Conservation (phyloP, 106 monocot genomes). For the Dendrobium huoshanense region DNA sequence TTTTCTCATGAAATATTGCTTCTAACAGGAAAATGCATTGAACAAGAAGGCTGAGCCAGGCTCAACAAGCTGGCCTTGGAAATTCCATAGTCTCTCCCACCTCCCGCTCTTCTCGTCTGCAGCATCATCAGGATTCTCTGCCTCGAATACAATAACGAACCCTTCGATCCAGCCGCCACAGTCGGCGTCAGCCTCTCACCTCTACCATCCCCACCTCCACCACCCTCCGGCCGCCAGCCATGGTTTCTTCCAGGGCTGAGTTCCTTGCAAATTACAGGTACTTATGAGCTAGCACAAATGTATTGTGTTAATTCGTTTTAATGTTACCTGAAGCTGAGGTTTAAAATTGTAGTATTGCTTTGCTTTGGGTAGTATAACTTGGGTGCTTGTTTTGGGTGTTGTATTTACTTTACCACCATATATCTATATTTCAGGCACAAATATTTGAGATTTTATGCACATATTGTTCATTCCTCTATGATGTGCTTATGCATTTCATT, state of each 20-base stretch:
- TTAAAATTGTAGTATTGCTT: background rate
- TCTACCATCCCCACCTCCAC: background rate
- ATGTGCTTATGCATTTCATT: background rate
- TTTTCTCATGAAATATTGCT: background rate
- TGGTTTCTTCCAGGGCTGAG: background rate
- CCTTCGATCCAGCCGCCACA: background rate
- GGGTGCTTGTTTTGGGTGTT: background rate
- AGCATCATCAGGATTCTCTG: constrained; percentile 12
- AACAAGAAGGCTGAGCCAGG: constrained; percentile 1
- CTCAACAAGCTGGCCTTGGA: background rate
- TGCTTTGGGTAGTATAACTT: background rate
- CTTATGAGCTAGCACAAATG: background rate
- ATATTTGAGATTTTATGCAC: background rate
- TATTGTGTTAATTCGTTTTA: background rate
- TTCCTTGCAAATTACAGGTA: background rate
- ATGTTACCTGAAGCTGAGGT: background rate
- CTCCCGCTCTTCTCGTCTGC: background rate
- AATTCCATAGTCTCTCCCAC: background rate
- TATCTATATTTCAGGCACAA: background rate
- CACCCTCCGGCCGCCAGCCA: background rate
- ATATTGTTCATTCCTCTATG: background rate
- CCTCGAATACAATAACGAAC: background rate
- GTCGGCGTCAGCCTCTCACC: background rate
- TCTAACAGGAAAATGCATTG: background rate
- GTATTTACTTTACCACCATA: background rate